Conservation (phyloP, 148 eudicot genomes). For the Vaccinium macrocarpon region DNA sequence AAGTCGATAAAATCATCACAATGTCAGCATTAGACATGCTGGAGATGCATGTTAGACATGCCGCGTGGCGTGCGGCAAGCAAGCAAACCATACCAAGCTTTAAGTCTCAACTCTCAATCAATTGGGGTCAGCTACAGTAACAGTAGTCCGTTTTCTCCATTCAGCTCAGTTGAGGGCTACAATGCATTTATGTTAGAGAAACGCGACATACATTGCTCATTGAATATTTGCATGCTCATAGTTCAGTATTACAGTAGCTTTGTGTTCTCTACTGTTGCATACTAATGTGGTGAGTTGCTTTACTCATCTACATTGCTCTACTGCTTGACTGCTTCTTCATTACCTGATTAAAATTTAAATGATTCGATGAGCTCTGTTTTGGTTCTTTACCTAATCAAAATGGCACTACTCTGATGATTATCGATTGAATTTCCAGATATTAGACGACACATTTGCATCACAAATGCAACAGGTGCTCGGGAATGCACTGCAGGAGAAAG, state of each 20-base stretch:
- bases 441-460: slow-evolving; percentile 69
- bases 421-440: slow-evolving; percentile 35
- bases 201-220: background rate
- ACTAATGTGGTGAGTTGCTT: background rate
- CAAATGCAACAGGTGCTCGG: slow-evolving; percentile 55
- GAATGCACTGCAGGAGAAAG: slow-evolving; percentile 49
- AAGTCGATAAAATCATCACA: background rate
- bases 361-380: background rate
- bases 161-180: background rate
- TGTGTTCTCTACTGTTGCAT: background rate
- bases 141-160: background rate
- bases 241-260: background rate
- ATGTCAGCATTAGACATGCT: background rate
- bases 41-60: background rate
- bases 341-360: background rate
- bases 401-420: background rate
- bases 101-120: background rate
- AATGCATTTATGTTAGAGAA: background rate
- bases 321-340: background rate
- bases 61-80: background rate
- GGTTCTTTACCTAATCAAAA: background rate
- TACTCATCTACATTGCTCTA: background rate
- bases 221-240: background rate
- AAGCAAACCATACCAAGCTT: background rate
- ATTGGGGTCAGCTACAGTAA: background rate